These are phyloP conservation scores for Trichoderma oligosporum DNA, from an alignment of 2,329 filamentous ascomycete species.

Conservation along the genomic window DNA sequence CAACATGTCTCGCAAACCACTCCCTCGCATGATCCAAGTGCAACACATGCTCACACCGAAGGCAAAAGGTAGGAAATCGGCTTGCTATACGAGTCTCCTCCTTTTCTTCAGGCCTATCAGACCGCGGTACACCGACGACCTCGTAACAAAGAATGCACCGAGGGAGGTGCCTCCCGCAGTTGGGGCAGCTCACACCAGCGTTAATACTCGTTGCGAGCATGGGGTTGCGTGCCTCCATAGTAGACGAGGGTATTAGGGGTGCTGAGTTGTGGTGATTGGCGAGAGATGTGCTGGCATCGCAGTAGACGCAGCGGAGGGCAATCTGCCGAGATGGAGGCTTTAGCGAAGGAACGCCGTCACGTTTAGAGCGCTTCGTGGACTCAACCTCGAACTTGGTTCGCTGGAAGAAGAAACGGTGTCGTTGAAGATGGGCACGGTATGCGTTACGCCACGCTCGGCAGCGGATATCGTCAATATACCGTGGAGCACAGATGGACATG, in stretches of 20 bases:
- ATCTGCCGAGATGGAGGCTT: slow-evolving; percentile 66
- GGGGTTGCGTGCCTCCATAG: slow-evolving; percentile 47
- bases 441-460: slow-evolving; percentile 69
- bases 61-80: slow-evolving; percentile 64
- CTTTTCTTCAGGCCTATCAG: slow-evolving; percentile 52
- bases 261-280: slow-evolving; percentile 36
- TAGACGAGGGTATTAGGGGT: slow-evolving; percentile 25
- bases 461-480: slow-evolving; percentile 73
- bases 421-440: slow-evolving; percentile 69
- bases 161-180: slow-evolving; percentile 63
- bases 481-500: slow-evolving; percentile 68
- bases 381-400: slow-evolving; percentile 75
- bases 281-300: slow-evolving; percentile 58
- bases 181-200: slow-evolving; percentile 61
- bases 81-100: slow-evolving; percentile 49
- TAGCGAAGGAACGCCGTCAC: slow-evolving; percentile 59
- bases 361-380: slow-evolving; percentile 65
- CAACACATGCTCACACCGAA: slow-evolving; percentile 64
- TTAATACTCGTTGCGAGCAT: slow-evolving; percentile 55
- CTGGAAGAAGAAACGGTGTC: slow-evolving; percentile 68
- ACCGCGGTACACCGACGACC: slow-evolving; percentile 61
- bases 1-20: slow-evolving; percentile 62
- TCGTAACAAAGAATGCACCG: slow-evolving; percentile 66
- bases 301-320: slow-evolving; percentile 72
- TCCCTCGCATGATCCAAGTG: slow-evolving; percentile 64